Percentiles rank a stretch among this genome's conserved stretches.
These are phyloP conservation scores for Ophiostoma himal-ulmi DNA, from an alignment of 2,329 filamentous ascomycete species.

Conservation along the genomic window DNA sequence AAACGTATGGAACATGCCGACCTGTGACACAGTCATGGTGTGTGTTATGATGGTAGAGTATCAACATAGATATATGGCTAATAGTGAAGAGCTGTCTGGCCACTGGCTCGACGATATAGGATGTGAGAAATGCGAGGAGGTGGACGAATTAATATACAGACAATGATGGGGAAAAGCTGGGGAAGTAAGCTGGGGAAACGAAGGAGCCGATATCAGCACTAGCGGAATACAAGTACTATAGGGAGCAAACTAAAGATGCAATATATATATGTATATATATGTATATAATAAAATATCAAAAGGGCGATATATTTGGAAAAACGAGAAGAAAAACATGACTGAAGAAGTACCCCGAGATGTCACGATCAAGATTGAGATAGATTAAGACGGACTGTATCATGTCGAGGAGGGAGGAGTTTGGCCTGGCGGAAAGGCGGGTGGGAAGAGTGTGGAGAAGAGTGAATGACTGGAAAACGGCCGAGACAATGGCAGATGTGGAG, in stretches of 20 bases:
- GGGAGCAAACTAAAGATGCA: background rate
- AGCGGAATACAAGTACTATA: background rate
- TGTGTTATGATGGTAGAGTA: conserved; percentile 29
- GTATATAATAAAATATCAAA: background rate
- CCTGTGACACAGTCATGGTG: conserved; percentile 44
- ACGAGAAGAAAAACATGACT: background rate
- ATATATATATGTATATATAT: too few species aligned
- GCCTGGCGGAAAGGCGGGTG: conserved; percentile 26
- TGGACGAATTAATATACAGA: background rate
- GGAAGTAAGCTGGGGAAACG: conserved; percentile 4
- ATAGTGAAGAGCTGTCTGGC: background rate
- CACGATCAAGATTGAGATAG: background rate
- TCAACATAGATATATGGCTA: background rate
- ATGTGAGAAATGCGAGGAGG: background rate
- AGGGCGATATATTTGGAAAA: background rate
- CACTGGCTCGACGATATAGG: background rate
- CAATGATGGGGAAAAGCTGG: conserved; percentile 5
- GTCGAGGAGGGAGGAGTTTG: background rate
- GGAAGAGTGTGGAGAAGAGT: background rate
- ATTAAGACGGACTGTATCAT: conserved; percentile 33
- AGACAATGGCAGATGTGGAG: conserved; percentile 28
- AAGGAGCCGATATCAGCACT: background rate
- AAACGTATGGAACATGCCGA: conserved; percentile 50
- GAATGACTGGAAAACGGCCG: conserved; percentile 9
- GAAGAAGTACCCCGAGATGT: background rate